Conservation (phyloP, 225 moss, liverwort and hornwort species). For the Sphagnum tenellum region DNA sequence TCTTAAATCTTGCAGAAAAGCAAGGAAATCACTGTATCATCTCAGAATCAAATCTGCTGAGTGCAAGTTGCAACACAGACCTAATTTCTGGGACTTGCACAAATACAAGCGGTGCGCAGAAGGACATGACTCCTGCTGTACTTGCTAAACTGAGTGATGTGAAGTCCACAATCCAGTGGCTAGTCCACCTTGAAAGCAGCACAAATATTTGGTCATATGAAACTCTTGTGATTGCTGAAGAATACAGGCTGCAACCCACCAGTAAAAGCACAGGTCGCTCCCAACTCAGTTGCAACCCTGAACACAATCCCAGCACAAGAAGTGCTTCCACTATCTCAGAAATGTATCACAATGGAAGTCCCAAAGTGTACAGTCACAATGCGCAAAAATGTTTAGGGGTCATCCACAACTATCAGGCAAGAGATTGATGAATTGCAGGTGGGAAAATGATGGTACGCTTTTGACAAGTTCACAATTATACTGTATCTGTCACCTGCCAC, state of each 20-base stretch:
- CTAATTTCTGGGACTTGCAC: slow-evolving; percentile 35
- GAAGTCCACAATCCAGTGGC: slow-evolving; percentile 30
- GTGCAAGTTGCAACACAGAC: slow-evolving; percentile 48
- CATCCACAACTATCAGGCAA: too few relatives aligned
- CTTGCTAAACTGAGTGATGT: slow-evolving; percentile 44
- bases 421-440: too few relatives aligned
- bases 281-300: slow-evolving; percentile 56
- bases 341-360: too few relatives aligned
- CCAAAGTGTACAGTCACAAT: too few relatives aligned
- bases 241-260: slow-evolving; percentile 24
- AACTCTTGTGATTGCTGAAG: slow-evolving; percentile 27
- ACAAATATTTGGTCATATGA: slow-evolving; percentile 20
- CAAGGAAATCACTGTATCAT: too few relatives aligned
- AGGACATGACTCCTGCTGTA: slow-evolving; percentile 43
- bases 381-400: too few relatives aligned
- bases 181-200: slow-evolving; percentile 17
- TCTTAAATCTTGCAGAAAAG: too few relatives aligned
- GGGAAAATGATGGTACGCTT: too few relatives aligned
- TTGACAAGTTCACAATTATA: too few relatives aligned
- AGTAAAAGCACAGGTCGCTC: slow-evolving; percentile 37
- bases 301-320: neutral
- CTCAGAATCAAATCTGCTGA: slow-evolving; percentile 6
- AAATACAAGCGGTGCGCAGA: slow-evolving; percentile 45
- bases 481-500: too few relatives aligned
- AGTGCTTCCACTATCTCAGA: too few relatives aligned